Evolutionary conservation across 495 filamentous ascomycete genomes (phyloP).

Genomic region (Aspergillus egyptiacus): DNA sequence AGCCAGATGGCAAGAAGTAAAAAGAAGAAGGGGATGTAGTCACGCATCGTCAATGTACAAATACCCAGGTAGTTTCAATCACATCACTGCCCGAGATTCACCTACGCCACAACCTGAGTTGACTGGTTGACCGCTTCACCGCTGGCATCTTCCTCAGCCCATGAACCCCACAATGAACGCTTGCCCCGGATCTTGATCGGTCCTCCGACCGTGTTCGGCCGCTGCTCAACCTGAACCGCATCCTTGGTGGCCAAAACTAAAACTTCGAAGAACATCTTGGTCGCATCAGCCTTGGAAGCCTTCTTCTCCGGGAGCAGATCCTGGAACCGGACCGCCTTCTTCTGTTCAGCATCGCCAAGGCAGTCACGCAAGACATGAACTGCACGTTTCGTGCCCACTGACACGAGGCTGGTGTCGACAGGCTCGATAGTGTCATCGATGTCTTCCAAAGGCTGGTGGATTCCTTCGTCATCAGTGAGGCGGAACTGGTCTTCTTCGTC

Average conservation of each 20-base stretch:
- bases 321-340: slow-evolving; percentile 82
- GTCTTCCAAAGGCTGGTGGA: slow-evolving; percentile 37
- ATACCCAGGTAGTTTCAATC: background rate
- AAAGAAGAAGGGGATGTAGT: slow-evolving; percentile 1
- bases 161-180: slow-evolving; percentile 87
- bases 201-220: slow-evolving; percentile 62
- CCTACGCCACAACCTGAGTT: slow-evolving; percentile 26
- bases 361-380: slow-evolving; percentile 89
- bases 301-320: slow-evolving; percentile 76
- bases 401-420: slow-evolving; percentile 74
- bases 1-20: background rate
- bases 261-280: slow-evolving; percentile 98
- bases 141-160: slow-evolving; percentile 81
- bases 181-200: slow-evolving; percentile 78
- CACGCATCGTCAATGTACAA: slow-evolving; percentile 13
- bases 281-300: slow-evolving; percentile 80
- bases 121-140: slow-evolving; percentile 45
- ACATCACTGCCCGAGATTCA: background rate
- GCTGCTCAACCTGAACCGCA: slow-evolving; percentile 94
- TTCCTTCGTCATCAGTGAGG: slow-evolving; percentile 50
- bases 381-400: slow-evolving; percentile 85
- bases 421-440: slow-evolving; percentile 82
- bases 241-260: slow-evolving; percentile 96
- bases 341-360: slow-evolving; percentile 64
- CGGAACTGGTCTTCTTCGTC: slow-evolving; percentile 47